Base-by-base conservation (phyloP, 257 asterid genomes). In the Phtheirospermum japonicum region DNA sequence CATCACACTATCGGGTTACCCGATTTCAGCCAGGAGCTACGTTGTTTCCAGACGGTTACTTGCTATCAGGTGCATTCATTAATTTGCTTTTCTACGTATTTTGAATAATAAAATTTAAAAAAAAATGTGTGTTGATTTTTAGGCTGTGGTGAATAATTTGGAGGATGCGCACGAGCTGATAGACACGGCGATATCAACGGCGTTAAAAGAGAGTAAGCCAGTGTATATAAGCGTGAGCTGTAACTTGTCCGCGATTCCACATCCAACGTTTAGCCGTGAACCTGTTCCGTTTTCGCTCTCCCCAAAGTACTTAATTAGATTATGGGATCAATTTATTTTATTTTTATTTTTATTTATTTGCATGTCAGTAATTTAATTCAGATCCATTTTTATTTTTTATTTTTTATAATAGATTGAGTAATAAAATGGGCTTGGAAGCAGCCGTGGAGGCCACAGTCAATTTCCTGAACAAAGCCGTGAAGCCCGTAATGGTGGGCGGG, bases 401-500 rank as follows among this genome's bases (percentile, higher is more conserved):
- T 52, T 56, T 40, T 7, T 10, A 40, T n/a, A 39, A 57, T 64
- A 82, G 95, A 59, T 9, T 77, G 75, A 80, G 87, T 69, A 85
- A 87, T 64, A 54, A 61, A 49, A 23, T 72, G 75, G 86, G 95
- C 1, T 74, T 87, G 18, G 71, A 76, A 62, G 88, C 83, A 8
- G 94, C 95, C 14, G 94, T 85, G 9, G 90, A 82, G 36, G 86
- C 82, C 5, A 79, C 88, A 0, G 82, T 78, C 4, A 85, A 75
- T 63, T 82, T 87, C 72, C 64, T 87, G 69, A 77, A 78, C 73
- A 87, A 77, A 73, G 82, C 90, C 0, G 88, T 84, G 59, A 87
- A 87, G 59, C 90, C 93, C 2, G 93, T 87, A 45, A 63, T 87
- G 81, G 86, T 87, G 33, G 95, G 83, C 33, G 95, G 95, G 34